Conservation (phyloP, 768 basidiomycete species). For the Exidia glandulosa region DNA sequence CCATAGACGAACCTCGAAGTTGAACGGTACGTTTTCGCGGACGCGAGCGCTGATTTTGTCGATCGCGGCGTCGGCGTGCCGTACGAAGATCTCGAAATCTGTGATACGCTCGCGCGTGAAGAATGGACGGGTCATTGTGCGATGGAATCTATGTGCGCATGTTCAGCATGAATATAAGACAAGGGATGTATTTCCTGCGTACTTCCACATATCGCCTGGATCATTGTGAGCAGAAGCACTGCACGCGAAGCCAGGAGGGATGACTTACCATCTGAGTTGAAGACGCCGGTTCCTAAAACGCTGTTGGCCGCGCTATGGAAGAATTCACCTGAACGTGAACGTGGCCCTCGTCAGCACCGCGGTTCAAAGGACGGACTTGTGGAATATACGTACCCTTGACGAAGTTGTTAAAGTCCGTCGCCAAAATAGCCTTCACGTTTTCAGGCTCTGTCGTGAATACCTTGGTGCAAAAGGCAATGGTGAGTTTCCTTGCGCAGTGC, state of each 20-base stretch:
- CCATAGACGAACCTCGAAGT: not conserved
- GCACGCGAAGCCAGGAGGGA: not conserved
- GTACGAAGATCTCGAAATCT: not conserved
- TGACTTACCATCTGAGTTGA: constrained; percentile 33
- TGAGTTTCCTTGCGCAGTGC: not conserved
- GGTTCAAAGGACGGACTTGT: not conserved
- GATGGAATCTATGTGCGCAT: constrained; percentile 37
- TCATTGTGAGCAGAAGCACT: too few species aligned
- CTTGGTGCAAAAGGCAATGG: not conserved
- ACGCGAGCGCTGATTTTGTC: not conserved
- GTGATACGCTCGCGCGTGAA: not conserved
- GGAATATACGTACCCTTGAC: constrained; percentile 30
- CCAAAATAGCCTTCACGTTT: constrained; percentile 24
- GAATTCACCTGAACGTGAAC: constrained; percentile 23
- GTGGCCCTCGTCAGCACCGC: not conserved
- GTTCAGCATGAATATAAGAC: not conserved
- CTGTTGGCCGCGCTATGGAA: constrained; percentile 20
- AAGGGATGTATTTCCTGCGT: not conserved
- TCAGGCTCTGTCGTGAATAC: not conserved
- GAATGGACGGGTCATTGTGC: constrained; percentile 34
- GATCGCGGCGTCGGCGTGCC: not conserved
- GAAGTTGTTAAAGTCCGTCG: constrained; percentile 32
- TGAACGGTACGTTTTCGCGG: not conserved
- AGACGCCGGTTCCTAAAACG: constrained; percentile 42
- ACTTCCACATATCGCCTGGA: constrained; percentile 16